phyloP scores from a whole-genome alignment of 2,329 filamentous ascomycete species.

The Cordyceps cateniannulata region DNA sequence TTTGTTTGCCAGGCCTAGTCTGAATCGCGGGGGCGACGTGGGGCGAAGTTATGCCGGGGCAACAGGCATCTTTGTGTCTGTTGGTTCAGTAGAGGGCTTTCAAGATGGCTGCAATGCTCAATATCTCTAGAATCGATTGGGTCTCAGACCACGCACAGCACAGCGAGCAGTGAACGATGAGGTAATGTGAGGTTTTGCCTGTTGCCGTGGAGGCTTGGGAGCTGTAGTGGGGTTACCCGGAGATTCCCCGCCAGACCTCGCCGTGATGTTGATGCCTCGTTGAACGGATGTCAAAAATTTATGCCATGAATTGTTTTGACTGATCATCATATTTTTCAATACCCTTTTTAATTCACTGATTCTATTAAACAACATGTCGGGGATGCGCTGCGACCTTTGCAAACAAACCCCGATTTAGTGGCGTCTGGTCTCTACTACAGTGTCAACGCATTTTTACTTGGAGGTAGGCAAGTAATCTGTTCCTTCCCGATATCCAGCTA shows the following conservation, averaged over 20 bases:
- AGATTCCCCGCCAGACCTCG: slow-evolving; percentile 5
- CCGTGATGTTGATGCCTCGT: no score
- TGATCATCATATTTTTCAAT: no score
- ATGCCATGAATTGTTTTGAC: no score
- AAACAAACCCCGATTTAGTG: no score
- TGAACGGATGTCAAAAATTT: no score
- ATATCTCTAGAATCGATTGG: neutral
- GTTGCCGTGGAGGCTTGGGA: slow-evolving; percentile 24
- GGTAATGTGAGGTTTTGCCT: slow-evolving; percentile 15
- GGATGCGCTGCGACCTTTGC: no score
- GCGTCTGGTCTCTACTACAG: no score
- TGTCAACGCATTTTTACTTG: no score
- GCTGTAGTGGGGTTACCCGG: slow-evolving; percentile 9
- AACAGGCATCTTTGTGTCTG: neutral
- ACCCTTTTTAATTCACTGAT: no score
- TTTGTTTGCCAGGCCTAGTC: neutral
- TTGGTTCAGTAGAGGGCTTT: neutral
- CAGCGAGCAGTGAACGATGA: neutral
- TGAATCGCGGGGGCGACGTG: neutral
- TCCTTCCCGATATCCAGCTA: neutral
- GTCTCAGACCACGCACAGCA: neutral
- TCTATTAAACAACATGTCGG: no score
- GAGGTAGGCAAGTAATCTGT: neutral
- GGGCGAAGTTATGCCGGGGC: neutral
- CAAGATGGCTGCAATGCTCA: neutral